Evolutionary conservation across 306 rosid species (phyloP).

Genomic region (Myrica gale): DNA sequence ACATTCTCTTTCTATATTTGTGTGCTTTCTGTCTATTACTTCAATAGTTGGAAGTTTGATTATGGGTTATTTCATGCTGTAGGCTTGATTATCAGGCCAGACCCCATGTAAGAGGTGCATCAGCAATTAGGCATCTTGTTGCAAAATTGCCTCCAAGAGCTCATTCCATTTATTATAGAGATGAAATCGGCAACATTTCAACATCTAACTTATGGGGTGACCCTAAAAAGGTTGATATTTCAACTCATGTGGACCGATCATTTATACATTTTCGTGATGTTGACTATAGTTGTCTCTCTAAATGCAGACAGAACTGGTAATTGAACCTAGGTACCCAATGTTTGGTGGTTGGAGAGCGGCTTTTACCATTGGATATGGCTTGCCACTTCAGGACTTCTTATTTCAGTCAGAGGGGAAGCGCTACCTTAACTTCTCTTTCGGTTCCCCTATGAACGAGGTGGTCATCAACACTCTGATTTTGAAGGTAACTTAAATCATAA

Average conservation of each 20-base stretch:
- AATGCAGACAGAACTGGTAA: conserved; percentile 74
- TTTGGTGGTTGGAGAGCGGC: conserved; percentile 97
- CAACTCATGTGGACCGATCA: neutral
- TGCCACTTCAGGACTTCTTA: conserved; percentile 87
- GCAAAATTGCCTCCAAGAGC: conserved; percentile 91
- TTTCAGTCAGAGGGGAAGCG: conserved; percentile 75
- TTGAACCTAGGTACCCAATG: conserved; percentile 93
- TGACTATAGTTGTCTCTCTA: conserved; percentile 25
- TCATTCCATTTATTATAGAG: conserved; percentile 90
- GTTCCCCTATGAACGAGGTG: conserved; percentile 75
- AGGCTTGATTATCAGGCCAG: conserved; percentile 91
- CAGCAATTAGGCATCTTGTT: conserved; percentile 73
- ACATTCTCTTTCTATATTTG: conserved; percentile 21
- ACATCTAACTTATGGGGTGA: conserved; percentile 96
- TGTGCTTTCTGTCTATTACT: conserved; percentile 20
- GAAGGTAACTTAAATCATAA: conserved; percentile 51
- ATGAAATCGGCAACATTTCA: conserved; percentile 94
- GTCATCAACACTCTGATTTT: conserved; percentile 71
- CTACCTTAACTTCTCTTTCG: conserved; percentile 71
- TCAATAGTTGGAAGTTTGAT: conserved; percentile 21
- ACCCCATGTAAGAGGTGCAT: conserved; percentile 76
- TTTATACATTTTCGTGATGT: conserved; percentile 17
- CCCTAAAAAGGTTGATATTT: conserved; percentile 63
- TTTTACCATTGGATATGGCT: conserved; percentile 86
- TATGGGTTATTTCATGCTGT: conserved; percentile 39